phyloP scores from a whole-genome alignment of 495 filamentous ascomycete species.

The Talaromyces thailandensis region DNA sequence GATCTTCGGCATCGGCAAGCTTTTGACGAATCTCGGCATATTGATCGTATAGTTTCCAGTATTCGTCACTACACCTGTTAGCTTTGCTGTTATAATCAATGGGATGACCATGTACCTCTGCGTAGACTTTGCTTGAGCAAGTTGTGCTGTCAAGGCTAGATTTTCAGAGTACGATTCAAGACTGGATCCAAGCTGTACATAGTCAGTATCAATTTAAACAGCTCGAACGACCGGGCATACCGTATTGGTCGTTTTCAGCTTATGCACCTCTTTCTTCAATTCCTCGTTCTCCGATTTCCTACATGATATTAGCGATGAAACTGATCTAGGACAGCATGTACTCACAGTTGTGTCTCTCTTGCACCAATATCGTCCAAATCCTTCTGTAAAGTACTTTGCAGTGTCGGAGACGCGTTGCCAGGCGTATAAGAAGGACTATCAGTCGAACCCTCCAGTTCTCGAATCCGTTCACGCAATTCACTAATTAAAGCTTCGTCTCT shows the following conservation, averaged over 20 bases:
- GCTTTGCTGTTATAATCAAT: not conserved
- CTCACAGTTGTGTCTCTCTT: conserved; percentile 33
- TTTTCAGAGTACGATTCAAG: conserved; percentile 29
- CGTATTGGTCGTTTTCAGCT: conserved; percentile 19
- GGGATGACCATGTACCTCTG: conserved; percentile 21
- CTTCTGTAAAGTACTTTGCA: conserved; percentile 36
- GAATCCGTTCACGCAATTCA: conserved; percentile 44
- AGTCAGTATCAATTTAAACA: not conserved
- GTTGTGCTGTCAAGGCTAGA: conserved; percentile 24
- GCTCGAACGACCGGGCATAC: not conserved
- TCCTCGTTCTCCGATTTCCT: conserved; percentile 38
- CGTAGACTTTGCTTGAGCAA: conserved; percentile 27
- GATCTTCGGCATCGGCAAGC: conserved; percentile 31
- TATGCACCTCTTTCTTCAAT: conserved; percentile 31
- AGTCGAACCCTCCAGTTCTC: conserved; percentile 38
- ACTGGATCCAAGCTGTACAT: conserved; percentile 19
- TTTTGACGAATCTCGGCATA: conserved; percentile 31
- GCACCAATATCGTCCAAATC: conserved; percentile 37
- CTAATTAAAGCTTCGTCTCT: conserved; percentile 45
- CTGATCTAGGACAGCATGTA: not conserved
- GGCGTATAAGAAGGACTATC: conserved; percentile 30
- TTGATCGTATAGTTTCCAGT: conserved; percentile 39
- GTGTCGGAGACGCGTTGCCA: conserved; percentile 28
- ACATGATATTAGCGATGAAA: not conserved
- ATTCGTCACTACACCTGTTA: conserved; percentile 29